Conservation (phyloP, 2,329 filamentous ascomycete genomes). For the Epichloe hybrida region DNA sequence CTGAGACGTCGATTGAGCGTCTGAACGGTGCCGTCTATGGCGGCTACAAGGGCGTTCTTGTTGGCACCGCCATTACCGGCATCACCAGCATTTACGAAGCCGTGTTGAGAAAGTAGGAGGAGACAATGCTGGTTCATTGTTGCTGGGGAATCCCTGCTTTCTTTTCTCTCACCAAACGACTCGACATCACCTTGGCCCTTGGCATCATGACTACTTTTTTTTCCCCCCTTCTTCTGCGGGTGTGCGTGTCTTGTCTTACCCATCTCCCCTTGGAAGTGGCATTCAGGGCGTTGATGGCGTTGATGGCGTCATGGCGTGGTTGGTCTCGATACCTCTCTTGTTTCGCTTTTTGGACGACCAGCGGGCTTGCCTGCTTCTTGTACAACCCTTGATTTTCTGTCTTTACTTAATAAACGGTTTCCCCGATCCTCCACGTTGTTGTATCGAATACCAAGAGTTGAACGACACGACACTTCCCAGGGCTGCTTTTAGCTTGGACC, state of each 20-base stretch:
- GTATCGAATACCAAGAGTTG: no score
- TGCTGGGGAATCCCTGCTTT: background rate
- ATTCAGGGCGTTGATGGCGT: conserved; percentile 20
- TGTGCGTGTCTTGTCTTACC: background rate
- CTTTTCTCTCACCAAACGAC: background rate
- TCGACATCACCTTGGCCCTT: background rate
- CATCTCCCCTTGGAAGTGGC: conserved; percentile 9
- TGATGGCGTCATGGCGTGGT: conserved; percentile 7
- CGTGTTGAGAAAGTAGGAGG: conserved; percentile 49
- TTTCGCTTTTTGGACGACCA: no score
- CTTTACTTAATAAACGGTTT: no score
- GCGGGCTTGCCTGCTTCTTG: no score
- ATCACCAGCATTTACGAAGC: conserved; percentile 66
- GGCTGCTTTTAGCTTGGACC: no score
- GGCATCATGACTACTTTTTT: background rate
- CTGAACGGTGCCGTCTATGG: conserved; percentile 57
- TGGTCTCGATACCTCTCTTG: conserved; percentile 18
- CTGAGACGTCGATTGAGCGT: conserved; percentile 42
- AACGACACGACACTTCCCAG: no score
- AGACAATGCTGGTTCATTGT: background rate
- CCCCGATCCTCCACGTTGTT: no score
- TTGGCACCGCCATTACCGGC: conserved; percentile 53
- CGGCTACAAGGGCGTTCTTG: conserved; percentile 55
- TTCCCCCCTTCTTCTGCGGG: background rate
- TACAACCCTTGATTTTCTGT: no score